Evolutionary conservation across 1,139 yeast species (phyloP), one percentile per base, ranked within the genome.

Genomic region (Tardiomyces digboiensis): DNA sequence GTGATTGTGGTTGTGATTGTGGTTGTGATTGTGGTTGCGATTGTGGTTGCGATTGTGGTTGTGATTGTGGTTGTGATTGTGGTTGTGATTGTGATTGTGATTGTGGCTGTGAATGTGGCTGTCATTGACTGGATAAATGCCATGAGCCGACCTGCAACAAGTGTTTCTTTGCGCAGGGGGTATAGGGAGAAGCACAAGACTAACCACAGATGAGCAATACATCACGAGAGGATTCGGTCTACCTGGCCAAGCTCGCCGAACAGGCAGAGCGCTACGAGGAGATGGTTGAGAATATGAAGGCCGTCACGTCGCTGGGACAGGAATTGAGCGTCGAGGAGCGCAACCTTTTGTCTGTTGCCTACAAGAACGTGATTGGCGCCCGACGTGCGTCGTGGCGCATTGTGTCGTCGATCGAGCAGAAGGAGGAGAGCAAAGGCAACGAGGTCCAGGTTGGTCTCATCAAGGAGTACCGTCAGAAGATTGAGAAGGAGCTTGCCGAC

Each of bases 351-450:
- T 86, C 96, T 29, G 97, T 91, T 56, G 98, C 98, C 53, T 91
- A 91, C 78, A 91, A 91, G 74, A 91, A 91, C 65, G 97, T 91
- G 48, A 91, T 91, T 69, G 98, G 98, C 62, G 95, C 97, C 52
- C 91, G 97, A 65, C 91, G 98, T 75, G 98, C 98, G 52, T 87
- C 96, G 48, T 91, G 98, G 98, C 86, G 98, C 81, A 88, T 91
- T 66, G 96, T 91, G 52, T 87, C 97, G 47, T 87, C 97, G 43
- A 91, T 91, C 62, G 98, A 91, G 72, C 97, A 91, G 74, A 91
- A 91, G 75, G 98, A 91, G 73, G 97, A 89, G 72, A 86, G 95
- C 59, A 91, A 89, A 77, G 95, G 94, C 64, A 64, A 66, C 49
- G 86, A 84, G 66, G 71, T 79, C 57, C 97, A 91, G 71, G 96